Evolutionary conservation across 2,329 filamentous ascomycete species (phyloP), one percentile per base, ranked within the genome.

Genomic region (Aspergillus quadricinctus): DNA sequence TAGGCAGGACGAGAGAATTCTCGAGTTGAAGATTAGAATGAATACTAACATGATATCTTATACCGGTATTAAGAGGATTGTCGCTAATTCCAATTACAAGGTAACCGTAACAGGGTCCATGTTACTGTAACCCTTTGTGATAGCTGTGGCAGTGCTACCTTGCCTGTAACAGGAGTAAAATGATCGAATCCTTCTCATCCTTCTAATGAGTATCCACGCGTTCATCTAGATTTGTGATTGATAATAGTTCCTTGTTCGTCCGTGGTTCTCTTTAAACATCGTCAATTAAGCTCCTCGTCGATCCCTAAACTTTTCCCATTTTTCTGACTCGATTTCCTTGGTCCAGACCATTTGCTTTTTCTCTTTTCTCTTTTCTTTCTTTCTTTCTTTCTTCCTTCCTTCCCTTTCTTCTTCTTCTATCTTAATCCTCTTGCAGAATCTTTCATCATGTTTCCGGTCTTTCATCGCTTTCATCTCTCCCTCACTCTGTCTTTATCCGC

Each of bases 241-340:
- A 17, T 35, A 35, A 14, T 35, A 35, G 7, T 50, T 35, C 27
- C n/a, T 51, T 53, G 53, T 55, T 37, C 25, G 48, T 49, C 46
- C 35, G 49, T 48, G 49, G 46, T 59, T 37, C 31, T 37, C 29
- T 4, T 17, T 37, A 7, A 37, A 17, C 14, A 21, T 46, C 31
- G n/a, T 37, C 49, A 57, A 52, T 59, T 59, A 60, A 60, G 56
- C 58, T 60, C 21, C 48, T 50, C 25, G 56, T 55, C 49, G 54
- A 61, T 58, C 58, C 40, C 40, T n/a, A 8, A 23, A 21, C n/a
- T 27, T 46, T 46, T 23, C 21, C 21, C 43, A 23, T 21, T 35
- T 17, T 37, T 37, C 14, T 7, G 14, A 37, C 14, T 37, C 31
- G 31, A 37, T 7, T 37, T 17, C 5, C 31, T 11, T 35, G 31